Percentiles rank a stretch among this genome's conserved stretches.
Evolutionary conservation across 148 eudicot species (phyloP).

Genomic region (Heliamphora exappendiculata): DNA sequence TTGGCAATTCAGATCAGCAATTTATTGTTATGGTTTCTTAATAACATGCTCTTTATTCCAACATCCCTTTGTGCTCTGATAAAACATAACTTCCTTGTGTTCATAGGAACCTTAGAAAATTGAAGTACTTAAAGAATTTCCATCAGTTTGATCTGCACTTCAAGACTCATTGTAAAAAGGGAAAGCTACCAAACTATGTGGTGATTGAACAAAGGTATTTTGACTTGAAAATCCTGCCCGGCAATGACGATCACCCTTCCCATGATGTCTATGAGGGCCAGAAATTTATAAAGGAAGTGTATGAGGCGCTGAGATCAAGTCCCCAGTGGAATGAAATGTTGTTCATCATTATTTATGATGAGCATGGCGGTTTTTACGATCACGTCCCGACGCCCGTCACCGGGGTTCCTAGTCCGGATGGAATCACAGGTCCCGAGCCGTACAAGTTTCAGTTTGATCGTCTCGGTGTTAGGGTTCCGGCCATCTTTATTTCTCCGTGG

Average conservation of each 20-base stretch:
- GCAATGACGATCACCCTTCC: conserved; percentile 86
- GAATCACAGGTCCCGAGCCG: conserved; percentile 40
- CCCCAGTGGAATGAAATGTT: conserved; percentile 67
- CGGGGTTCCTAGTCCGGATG: conserved; percentile 56
- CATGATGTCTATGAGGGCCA: conserved; percentile 50
- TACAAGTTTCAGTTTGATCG: conserved; percentile 56
- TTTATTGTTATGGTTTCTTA: neutral
- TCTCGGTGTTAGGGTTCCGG: conserved; percentile 66
- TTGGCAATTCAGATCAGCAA: neutral
- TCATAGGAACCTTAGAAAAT: conserved; percentile 58
- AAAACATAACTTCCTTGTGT: neutral
- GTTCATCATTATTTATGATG: conserved; percentile 46
- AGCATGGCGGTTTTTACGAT: conserved; percentile 64
- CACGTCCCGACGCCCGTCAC: conserved; percentile 51
- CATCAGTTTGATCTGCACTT: conserved; percentile 60
- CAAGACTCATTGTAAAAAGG: conserved; percentile 67
- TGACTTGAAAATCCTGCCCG: conserved; percentile 49
- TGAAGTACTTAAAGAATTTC: conserved; percentile 61
- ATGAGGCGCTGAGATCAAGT: conserved; percentile 53
- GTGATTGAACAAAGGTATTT: conserved; percentile 74
- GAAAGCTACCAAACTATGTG: conserved; percentile 80
- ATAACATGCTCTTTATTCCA: neutral
- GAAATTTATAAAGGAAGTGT: conserved; percentile 49
- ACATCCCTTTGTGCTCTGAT: neutral
- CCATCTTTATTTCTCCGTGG: conserved; percentile 72